Evolutionary conservation across 164 flowering plant genomes (phyloP), one percentile per base, ranked within the genome.

Genomic region (Magnolia changhungtana): DNA sequence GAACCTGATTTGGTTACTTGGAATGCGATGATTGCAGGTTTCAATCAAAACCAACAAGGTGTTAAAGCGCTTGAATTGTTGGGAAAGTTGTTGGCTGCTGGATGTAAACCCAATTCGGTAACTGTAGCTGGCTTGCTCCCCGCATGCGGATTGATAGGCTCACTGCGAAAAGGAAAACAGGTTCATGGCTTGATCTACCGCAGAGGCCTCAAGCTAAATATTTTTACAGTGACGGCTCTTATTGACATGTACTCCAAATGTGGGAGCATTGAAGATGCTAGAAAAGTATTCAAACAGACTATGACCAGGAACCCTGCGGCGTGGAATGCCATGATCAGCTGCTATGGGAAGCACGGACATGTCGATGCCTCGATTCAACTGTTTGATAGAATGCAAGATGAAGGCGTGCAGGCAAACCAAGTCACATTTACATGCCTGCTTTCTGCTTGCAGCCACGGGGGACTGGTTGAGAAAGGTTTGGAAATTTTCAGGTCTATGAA

Each of bases 271-370:
- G 74, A 75, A 70, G 72, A 79, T 71, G 93, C 97, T 27, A 63
- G 80, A 72, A 80, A 69, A 73, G 88, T 88, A 16, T 92, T 91
- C 75, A 82, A 89, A 21, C 76, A 52, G 74, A 72, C 74, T 74
- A 66, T 27, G 20, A 49, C 58, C 24, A 84, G 81, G 79, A 88
- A 87, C 55, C 79, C 74, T 20, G 87, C 91, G 0, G 74, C 85
- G 3, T 92, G 92, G 90, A 90, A 90, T 81, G 89, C 89, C 9
- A 86, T 92, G 87, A 89, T 90, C 20, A 90, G 88, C n/a, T 90
- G 93, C 74, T 89, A 87, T 77, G 89, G 91, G 74, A 90, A 87
- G 81, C 89, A 89, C 77, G 91, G 89, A 21, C 66, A 83, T 79
- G 86, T 87, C 52, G 82, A 83, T 18, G 74, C 74, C 50, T 76